phyloP scores from a whole-genome alignment of 2,329 filamentous ascomycete species.

The Microdochium bolleyi region DNA sequence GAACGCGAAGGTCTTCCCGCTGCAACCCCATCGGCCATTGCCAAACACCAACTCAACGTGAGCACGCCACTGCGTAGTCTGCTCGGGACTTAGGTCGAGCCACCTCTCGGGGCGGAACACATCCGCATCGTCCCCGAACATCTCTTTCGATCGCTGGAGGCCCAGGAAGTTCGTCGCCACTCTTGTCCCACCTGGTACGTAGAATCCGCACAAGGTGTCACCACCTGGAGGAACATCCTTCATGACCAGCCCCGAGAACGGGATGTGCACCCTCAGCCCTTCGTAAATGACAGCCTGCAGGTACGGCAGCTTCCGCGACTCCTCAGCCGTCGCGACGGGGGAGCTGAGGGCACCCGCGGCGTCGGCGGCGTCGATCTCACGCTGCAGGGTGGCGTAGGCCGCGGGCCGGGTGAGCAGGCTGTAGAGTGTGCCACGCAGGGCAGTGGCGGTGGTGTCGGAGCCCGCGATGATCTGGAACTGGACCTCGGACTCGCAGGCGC shows the following conservation, averaged over 20 bases:
- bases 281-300: constrained; percentile 28
- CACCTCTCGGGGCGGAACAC: constrained; percentile 23
- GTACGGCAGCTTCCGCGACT: constrained; percentile 20
- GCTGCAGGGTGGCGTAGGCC: constrained; percentile 30
- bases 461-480: constrained; percentile 29
- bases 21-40: constrained; percentile 27
- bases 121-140: constrained; percentile 20
- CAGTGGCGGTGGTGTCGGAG: constrained; percentile 41
- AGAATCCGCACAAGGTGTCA: constrained; percentile 16
- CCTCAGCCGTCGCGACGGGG: constrained; percentile 11
- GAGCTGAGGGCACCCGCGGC: constrained; percentile 14
- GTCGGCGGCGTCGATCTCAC: constrained; percentile 32
- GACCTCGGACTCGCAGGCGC: constrained; percentile 10
- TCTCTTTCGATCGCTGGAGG: constrained; percentile 13
- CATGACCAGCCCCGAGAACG: constrained; percentile 17
- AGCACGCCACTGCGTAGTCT: constrained; percentile 19
- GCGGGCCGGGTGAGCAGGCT: constrained; percentile 34
- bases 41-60: constrained; percentile 30
- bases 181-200: constrained; percentile 21
- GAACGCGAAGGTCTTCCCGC: constrained; percentile 31
- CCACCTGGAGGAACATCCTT: constrained; percentile 19
- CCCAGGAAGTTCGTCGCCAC: constrained; percentile 21
- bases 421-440: constrained; percentile 36
- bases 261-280: constrained; percentile 24
- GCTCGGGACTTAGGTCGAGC: constrained; percentile 16